These are phyloP conservation scores for Suillus variegatus DNA, from an alignment of 768 basidiomycete genomes.

Conservation along the genomic window DNA sequence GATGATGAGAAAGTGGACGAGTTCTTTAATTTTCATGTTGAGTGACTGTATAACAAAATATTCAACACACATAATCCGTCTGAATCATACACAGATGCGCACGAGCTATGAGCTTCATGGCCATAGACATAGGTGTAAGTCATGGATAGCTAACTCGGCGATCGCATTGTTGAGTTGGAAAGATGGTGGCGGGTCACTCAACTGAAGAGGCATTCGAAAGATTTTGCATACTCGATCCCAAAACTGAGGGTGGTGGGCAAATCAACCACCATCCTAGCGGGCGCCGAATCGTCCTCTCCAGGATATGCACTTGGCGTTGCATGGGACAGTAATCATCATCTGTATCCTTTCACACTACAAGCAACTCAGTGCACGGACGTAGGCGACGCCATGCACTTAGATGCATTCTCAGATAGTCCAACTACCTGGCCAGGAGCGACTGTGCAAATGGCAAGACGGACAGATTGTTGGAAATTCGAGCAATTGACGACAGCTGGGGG, in stretches of 20 bases:
- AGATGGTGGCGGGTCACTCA: background rate
- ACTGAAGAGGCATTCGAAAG: background rate
- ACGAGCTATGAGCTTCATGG: background rate
- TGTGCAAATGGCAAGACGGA: background rate
- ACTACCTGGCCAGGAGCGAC: background rate
- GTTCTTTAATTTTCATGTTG: background rate
- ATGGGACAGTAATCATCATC: background rate
- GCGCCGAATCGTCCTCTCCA: background rate
- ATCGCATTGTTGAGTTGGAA: too few species aligned
- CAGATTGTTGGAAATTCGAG: background rate
- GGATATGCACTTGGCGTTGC: background rate
- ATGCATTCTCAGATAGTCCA: background rate
- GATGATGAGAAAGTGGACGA: background rate
- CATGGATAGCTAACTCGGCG: too few species aligned
- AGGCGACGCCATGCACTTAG: background rate
- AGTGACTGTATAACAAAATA: background rate
- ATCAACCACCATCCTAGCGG: slow-evolving; percentile 7
- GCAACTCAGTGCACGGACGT: background rate
- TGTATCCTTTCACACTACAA: background rate
- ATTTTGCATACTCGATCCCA: background rate
- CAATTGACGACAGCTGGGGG: background rate
- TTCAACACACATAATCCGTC: background rate
- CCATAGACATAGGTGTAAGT: background rate
- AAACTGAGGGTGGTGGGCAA: background rate
- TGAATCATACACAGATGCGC: background rate